phyloP scores from a whole-genome alignment of 331 rosid species.

The Saraca asoca region DNA sequence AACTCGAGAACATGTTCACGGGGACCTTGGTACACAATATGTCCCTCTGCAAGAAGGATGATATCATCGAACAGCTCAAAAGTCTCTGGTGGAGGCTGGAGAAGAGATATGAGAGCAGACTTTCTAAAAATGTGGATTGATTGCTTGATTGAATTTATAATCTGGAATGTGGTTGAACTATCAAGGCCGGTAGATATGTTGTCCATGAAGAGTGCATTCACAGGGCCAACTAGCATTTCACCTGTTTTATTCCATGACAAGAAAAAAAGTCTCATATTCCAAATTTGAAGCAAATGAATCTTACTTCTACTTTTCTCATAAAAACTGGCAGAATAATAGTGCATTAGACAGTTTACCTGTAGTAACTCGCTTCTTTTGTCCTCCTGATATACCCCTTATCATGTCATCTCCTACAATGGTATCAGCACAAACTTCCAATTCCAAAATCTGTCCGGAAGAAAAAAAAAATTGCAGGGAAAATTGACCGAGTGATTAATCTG shows the following conservation, averaged over 20 bases:
- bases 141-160: slow-evolving; percentile 44
- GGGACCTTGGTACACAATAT: slow-evolving; percentile 47
- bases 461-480: not conserved
- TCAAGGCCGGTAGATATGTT: slow-evolving; percentile 54
- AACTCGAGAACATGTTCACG: slow-evolving; percentile 45
- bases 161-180: slow-evolving; percentile 51
- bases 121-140: slow-evolving; percentile 44
- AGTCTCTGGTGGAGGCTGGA: slow-evolving; percentile 47
- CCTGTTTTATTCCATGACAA: slow-evolving; percentile 18
- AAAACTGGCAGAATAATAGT: not conserved
- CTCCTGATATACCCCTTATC: slow-evolving; percentile 45
- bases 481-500: not conserved
- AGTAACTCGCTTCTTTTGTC: slow-evolving; percentile 49
- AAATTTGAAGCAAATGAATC: not conserved
- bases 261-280: not conserved
- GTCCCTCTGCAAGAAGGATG: slow-evolving; percentile 44
- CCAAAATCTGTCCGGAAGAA: slow-evolving; percentile 39
- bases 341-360: slow-evolving; percentile 28
- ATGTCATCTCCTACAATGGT: slow-evolving; percentile 43
- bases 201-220: slow-evolving; percentile 50
- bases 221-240: slow-evolving; percentile 56
- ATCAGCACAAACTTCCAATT: slow-evolving; percentile 49
- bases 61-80: slow-evolving; percentile 49
- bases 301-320: not conserved
- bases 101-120: slow-evolving; percentile 50